Conservation (phyloP, 306 rosid genomes). For the Corylus americana region DNA sequence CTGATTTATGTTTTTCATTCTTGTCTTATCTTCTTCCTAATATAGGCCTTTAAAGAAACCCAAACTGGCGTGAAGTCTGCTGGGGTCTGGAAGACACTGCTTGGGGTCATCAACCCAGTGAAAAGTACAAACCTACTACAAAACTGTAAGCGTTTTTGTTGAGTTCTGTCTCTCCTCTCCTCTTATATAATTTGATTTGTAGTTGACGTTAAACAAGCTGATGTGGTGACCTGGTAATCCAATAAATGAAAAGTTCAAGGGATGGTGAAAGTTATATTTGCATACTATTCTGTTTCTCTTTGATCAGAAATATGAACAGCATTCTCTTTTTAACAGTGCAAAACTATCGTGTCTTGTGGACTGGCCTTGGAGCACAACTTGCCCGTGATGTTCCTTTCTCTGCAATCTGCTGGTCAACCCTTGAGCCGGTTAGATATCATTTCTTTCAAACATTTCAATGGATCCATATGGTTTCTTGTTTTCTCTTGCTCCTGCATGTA, state of each 20-base stretch:
- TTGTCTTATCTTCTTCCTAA: background rate
- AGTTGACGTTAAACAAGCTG: background rate
- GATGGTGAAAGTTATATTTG: background rate
- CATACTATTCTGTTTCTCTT: constrained; percentile 16
- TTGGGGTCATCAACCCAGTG: constrained; percentile 57
- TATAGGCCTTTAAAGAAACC: constrained; percentile 67
- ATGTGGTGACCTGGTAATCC: background rate
- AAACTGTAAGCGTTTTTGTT: constrained; percentile 48
- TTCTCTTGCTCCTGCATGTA: constrained; percentile 25
- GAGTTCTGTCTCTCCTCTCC: constrained; percentile 16
- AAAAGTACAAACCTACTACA: constrained; percentile 47
- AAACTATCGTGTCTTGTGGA: constrained; percentile 77
- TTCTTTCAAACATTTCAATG: constrained; percentile 10
- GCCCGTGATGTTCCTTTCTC: constrained; percentile 95
- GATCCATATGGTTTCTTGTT: constrained; percentile 6
- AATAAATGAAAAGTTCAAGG: background rate
- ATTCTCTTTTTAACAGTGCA: constrained; percentile 46
- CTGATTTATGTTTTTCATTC: constrained; percentile 5
- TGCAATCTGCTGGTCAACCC: constrained; percentile 95
- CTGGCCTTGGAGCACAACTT: constrained; percentile 98
- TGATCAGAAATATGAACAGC: constrained; percentile 10
- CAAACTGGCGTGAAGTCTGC: constrained; percentile 60
- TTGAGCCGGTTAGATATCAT: constrained; percentile 74
- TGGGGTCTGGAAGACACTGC: constrained; percentile 83
- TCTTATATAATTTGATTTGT: background rate